Percentiles rank a stretch among this genome's conserved stretches.
These are phyloP conservation scores for Zostera marina DNA, from an alignment of 116 monocot species.

Conservation along the genomic window DNA sequence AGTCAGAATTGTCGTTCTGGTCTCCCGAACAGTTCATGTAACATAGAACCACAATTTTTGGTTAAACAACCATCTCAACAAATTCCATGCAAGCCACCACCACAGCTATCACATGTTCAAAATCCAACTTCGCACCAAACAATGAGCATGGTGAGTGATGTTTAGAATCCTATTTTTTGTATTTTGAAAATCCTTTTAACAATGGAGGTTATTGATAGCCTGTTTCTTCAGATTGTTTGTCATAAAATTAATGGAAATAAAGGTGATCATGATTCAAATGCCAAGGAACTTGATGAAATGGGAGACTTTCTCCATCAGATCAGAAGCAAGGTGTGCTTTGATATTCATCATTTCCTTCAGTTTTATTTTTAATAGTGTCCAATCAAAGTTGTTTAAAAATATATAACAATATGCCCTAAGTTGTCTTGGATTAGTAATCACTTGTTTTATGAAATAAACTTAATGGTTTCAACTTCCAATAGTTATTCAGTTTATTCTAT, in stretches of 20 bases:
- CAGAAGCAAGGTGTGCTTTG: slow-evolving; percentile 14
- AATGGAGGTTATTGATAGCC: neutral
- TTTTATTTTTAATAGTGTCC: too few relatives aligned
- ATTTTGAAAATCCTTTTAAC: neutral
- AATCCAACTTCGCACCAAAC: neutral
- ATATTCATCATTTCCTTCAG: too few relatives aligned
- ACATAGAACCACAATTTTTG: slow-evolving; percentile 6
- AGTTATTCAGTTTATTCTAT: too few relatives aligned
- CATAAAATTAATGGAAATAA: slow-evolving; percentile 2
- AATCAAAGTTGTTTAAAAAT: too few relatives aligned
- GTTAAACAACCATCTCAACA: slow-evolving; percentile 3
- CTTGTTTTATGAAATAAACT: too few relatives aligned
- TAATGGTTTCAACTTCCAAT: too few relatives aligned
- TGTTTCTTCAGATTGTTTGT: neutral
- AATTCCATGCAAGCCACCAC: slow-evolving; percentile 6
- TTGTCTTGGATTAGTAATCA: too few relatives aligned
- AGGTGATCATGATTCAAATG: neutral
- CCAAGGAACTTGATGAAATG: slow-evolving; percentile 8
- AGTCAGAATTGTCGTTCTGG: slow-evolving; percentile 14
- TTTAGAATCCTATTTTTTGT: neutral
- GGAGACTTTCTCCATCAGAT: slow-evolving; percentile 18
- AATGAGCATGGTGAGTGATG: slow-evolving; percentile 17
- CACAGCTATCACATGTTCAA: neutral
- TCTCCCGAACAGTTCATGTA: slow-evolving; percentile 9
- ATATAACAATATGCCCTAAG: too few relatives aligned